Conservation (phyloP, 2,329 filamentous ascomycete genomes). For the Apiospora hydei region DNA sequence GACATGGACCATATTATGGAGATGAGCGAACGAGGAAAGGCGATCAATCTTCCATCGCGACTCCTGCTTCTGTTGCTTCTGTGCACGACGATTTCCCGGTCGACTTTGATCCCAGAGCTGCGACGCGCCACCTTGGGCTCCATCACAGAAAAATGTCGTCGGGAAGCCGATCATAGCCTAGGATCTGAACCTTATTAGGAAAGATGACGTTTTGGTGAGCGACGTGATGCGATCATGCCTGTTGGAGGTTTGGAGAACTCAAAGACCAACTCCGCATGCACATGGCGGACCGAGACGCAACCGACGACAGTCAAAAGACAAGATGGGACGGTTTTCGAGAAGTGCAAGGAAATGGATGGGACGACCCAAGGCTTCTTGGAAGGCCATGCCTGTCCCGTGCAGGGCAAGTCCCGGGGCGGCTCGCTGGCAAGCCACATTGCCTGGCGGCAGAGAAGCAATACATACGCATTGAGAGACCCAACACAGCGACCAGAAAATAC, state of each 20-base stretch:
- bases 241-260: neutral
- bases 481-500: constrained; percentile 5
- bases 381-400: neutral
- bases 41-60: constrained; percentile 3
- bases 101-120: constrained; percentile 22
- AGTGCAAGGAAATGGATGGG: neutral
- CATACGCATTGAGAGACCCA: neutral
- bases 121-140: constrained; percentile 22
- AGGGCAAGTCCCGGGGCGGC: neutral
- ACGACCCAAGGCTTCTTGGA: constrained; percentile 10
- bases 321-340: neutral
- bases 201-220: constrained; percentile 18
- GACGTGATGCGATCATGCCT: constrained; percentile 15
- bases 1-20: constrained; percentile 26
- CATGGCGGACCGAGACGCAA: constrained; percentile 18
- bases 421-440: constrained; percentile 7
- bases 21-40: constrained; percentile 18
- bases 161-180: constrained; percentile 19
- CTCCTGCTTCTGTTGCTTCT: constrained; percentile 14
- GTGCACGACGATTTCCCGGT: constrained; percentile 22
- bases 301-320: neutral
- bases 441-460: constrained; percentile 10
- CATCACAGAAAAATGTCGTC: constrained; percentile 21
- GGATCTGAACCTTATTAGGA: neutral
- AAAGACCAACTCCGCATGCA: neutral